Conservation (phyloP, 2,329 filamentous ascomycete species). For the Phyllosticta capitalensis region DNA sequence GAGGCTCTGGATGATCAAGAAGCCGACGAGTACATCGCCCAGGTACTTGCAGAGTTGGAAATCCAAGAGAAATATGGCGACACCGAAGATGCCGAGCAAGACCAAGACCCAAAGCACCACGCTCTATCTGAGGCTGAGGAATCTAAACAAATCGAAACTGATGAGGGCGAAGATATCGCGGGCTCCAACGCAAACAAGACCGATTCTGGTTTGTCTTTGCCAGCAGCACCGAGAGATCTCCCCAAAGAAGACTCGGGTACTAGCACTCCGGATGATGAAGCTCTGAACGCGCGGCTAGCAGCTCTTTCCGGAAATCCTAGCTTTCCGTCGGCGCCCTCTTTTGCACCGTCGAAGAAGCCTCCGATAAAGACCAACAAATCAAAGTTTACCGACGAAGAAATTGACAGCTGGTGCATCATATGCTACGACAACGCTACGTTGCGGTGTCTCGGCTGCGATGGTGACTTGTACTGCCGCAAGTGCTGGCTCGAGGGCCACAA, state of each 20-base stretch:
- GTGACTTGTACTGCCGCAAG: slow-evolving; percentile 61
- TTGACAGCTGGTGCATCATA: slow-evolving; percentile 70
- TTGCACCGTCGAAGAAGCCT: slow-evolving; percentile 30
- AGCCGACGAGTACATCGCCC: slow-evolving; percentile 38
- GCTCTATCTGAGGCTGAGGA: neutral
- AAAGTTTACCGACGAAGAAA: slow-evolving; percentile 55
- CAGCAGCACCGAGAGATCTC: slow-evolving; percentile 33
- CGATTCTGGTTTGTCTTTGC: slow-evolving; percentile 23
- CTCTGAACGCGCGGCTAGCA: slow-evolving; percentile 36
- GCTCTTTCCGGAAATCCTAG: slow-evolving; percentile 28
- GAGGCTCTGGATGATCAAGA: slow-evolving; percentile 21
- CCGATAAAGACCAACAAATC: slow-evolving; percentile 15
- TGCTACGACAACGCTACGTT: slow-evolving; percentile 71
- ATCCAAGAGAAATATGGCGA: slow-evolving; percentile 32
- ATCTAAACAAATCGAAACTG: neutral
- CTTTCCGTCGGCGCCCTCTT: slow-evolving; percentile 39
- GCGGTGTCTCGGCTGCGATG: slow-evolving; percentile 61
- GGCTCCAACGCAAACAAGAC: neutral
- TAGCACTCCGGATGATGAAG: slow-evolving; percentile 31
- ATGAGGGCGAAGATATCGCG: neutral
- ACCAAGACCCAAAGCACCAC: neutral
- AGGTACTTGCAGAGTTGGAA: slow-evolving; percentile 38
- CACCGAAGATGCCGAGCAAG: slow-evolving; percentile 4
- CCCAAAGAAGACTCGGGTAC: slow-evolving; percentile 17
- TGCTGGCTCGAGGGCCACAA: slow-evolving; percentile 79